phyloP scores from a whole-genome alignment of 176 grass and related monocot species.

The Coix lacrymajobi region DNA sequence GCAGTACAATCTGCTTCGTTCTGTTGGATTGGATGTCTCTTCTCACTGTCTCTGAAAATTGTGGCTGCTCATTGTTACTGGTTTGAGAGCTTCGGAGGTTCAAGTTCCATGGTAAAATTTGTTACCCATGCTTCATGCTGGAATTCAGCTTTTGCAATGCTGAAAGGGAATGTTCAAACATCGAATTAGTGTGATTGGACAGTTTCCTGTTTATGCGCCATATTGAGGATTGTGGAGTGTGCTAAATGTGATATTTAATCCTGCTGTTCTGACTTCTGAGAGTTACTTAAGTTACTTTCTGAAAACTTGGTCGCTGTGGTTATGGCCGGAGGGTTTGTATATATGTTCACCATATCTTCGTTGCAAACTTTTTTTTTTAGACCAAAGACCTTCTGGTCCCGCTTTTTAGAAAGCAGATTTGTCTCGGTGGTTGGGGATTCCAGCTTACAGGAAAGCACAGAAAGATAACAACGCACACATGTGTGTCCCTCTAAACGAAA shows the following conservation, averaged over 20 bases:
- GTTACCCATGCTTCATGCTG: not conserved
- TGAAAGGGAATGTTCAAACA: not conserved
- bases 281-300: not conserved
- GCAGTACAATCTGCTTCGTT: not conserved
- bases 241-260: not conserved
- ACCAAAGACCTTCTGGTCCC: not conserved
- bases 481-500: not conserved
- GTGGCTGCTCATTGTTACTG: not conserved
- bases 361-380: not conserved
- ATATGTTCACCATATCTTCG: not conserved
- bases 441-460: not conserved
- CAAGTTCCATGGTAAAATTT: not conserved
- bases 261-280: not conserved
- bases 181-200: not conserved
- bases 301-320: not conserved
- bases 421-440: not conserved
- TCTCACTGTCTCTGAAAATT: too few relatives aligned
- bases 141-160: not conserved
- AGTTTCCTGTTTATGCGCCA: not conserved
- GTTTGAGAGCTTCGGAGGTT: not conserved
- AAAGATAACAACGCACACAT: not conserved
- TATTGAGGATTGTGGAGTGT: not conserved
- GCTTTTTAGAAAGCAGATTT: not conserved
- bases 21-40: not conserved
- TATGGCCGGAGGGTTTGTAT: not conserved